Base-by-base conservation (phyloP, 257 asterid species). In the Gentiana dahurica region DNA sequence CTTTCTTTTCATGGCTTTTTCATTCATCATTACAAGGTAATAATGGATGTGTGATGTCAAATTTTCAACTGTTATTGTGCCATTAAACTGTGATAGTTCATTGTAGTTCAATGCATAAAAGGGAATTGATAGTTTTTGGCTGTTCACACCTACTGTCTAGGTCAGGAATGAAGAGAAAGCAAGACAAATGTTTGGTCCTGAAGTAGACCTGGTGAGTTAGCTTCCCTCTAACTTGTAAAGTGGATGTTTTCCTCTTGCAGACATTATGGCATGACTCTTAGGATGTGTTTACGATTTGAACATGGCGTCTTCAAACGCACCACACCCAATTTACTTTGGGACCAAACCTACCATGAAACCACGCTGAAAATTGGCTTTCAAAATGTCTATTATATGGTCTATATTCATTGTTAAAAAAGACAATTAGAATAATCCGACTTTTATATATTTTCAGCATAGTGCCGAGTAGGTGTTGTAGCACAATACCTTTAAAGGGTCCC, bases 131-230 rank as follows among this genome's bases (percentile, higher is more conserved):
- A 34, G 35, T 3, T 12, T 58, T 12, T 34, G 13, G 36, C 33
- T 34, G n/a, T 13, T 13, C 53, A 34, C 35, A 44, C 9, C 6
- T 15, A 8, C 34, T 43, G 8, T 68, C 53, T 86, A 91, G 98
- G 98, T 83, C 37, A 80, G 98, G 65, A 79, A 87, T 69, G 94
- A 91, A 81, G 97, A 87, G 80, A 91, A 91, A 68, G 98, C 98
- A 48, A 87, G 81, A 75, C 78, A 55, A 68, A 76, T 91, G 98
- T 79, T 91, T 44, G 98, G 97, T 44, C 77, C 86, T 53, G 94
- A 91, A 63, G 84, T 81, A 69, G 97, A 85, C 72, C 61, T 87
- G 85, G 98, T 87, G 68, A 77, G 87, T 60, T 61, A 63, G 57
- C 63, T 59, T 6, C 65, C 62, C 41, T 50, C 24, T 24, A 24